Evolutionary conservation across 306 rosid genomes (phyloP).

Genomic region (Oxytropis ochrocephala): DNA sequence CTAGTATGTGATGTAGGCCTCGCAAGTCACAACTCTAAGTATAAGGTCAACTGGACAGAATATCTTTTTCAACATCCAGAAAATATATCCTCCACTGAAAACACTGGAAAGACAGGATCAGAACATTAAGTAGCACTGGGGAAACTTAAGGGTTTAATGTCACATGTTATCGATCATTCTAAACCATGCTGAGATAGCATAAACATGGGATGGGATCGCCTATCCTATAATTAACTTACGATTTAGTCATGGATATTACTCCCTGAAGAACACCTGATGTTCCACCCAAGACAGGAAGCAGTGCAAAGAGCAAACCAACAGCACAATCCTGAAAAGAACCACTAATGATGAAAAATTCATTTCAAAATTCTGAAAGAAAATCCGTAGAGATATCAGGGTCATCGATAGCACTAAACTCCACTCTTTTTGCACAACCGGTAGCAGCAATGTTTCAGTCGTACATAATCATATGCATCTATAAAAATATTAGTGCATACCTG

Average conservation of each 20-base stretch:
- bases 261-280: conserved; percentile 94
- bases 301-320: conserved; percentile 92
- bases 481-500: conserved; percentile 46
- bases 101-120: conserved; percentile 4
- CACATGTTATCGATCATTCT: background rate
- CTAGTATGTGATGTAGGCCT: background rate
- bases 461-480: background rate
- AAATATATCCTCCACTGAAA: background rate
- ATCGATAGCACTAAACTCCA: background rate
- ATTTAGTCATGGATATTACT: conserved; percentile 83
- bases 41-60: too few relatives aligned
- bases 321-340: conserved; percentile 75
- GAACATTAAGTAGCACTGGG: background rate
- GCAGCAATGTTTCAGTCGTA: conserved; percentile 5
- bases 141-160: conserved; percentile 4
- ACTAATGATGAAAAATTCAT: conserved; percentile 13
- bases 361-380: background rate
- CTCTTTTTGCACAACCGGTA: conserved; percentile 14
- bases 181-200: conserved; percentile 7
- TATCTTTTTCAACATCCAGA: background rate
- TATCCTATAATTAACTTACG: conserved; percentile 46
- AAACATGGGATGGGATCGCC: background rate
- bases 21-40: too few relatives aligned
- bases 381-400: background rate
- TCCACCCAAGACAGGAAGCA: conserved; percentile 93